phyloP scores from a whole-genome alignment of 2,329 filamentous ascomycete genomes.

The Ophiostoma himal-ulmi region DNA sequence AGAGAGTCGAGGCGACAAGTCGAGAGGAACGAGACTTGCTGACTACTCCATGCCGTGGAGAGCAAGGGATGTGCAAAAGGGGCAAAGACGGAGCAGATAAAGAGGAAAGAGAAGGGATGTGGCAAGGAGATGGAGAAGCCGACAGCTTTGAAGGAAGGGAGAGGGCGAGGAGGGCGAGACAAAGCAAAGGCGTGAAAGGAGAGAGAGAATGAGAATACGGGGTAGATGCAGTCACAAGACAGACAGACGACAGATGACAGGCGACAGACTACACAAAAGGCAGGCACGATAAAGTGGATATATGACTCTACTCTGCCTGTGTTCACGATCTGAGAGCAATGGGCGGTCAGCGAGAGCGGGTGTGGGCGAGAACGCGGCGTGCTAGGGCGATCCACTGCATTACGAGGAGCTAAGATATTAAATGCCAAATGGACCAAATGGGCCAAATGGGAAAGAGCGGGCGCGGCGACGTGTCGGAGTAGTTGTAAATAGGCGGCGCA shows the following conservation, averaged over 20 bases:
- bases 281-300: neutral
- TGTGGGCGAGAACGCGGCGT: constrained; percentile 8
- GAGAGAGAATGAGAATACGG: neutral
- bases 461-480: neutral
- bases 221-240: neutral
- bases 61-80: neutral
- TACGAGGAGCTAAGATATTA: neutral
- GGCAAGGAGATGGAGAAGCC: neutral
- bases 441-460: neutral
- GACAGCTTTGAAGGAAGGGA: neutral
- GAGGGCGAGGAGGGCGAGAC: neutral
- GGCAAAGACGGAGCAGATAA: neutral
- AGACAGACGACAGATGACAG: neutral
- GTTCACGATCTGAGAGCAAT: constrained; percentile 19
- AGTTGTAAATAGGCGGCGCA: constrained; percentile 2
- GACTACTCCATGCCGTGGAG: neutral
- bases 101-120: too few relatives aligned
- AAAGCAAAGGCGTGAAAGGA: neutral
- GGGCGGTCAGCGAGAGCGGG: constrained; percentile 20
- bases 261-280: neutral
- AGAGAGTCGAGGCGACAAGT: neutral
- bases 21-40: neutral
- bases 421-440: neutral
- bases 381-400: constrained; percentile 2
- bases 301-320: neutral